Base-by-base conservation (phyloP, 495 filamentous ascomycete genomes). In the Copromyces sp. region DNA sequence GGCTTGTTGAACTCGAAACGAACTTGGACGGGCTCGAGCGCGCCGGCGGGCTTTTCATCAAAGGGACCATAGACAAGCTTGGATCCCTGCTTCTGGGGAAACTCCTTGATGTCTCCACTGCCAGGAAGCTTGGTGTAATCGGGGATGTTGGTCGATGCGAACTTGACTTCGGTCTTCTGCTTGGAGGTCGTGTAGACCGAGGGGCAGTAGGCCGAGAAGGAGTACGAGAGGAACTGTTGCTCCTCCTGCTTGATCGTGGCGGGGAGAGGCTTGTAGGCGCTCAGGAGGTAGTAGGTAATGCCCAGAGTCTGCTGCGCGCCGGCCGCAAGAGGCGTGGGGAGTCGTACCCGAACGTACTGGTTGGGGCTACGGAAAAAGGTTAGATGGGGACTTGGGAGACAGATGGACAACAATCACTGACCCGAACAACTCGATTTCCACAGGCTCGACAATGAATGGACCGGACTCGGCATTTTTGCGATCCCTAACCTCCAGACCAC, bases 1-100 rank as follows among this genome's bases (percentile, higher is more conserved):
- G 95, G 96, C 80, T 92, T 93, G 59, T 94, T 99, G 86, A 97
- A 97, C 78, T 98, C 94, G 83, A 96, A 98, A 47, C 96, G 93
- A 32, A 97, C 90, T 72, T 84, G 88, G 71, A 94, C 86, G 11
- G 90, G 89, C 77, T 94, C 86, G 24, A 85, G 77, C 5, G 90
- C 91, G 71, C 92, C 92, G 38, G 93, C 92, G 20, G 91, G 88
- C 73, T 91, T 82, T 71, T 92, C 89, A 74, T 88, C 86, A 83
- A 94, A 99, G 17, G 96, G 92, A n/a, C 95, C 95, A 77, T 98
- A 98, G 40, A 91, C 95, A 79, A 94, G 93, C 74, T 90, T 92
- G 4, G 89, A 86, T 68, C 96, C 96, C 82, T 93, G 90, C 81
- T 91, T 92, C 77, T 91, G 86, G 0, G 96, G 95, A 77, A 93